Percentiles rank a stretch among this genome's conserved stretches.
phyloP scores from a whole-genome alignment of 306 rosid species.

The Biancaea sappan region DNA sequence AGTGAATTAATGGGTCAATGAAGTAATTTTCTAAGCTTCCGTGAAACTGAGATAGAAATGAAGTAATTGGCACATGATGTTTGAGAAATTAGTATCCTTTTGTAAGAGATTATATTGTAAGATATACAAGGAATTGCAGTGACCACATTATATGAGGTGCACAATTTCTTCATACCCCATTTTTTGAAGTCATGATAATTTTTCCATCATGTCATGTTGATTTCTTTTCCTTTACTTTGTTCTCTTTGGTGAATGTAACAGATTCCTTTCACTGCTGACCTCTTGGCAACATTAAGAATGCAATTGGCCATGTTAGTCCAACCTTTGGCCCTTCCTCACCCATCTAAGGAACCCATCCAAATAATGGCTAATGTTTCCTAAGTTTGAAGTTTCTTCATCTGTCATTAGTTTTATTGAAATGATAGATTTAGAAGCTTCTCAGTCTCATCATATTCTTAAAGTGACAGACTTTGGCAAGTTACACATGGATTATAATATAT shows the following conservation, averaged over 20 bases:
- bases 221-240: conserved; percentile 27
- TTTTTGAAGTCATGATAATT: conserved; percentile 15
- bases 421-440: too few relatives aligned
- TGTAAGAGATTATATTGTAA: conserved; percentile 59
- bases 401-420: conserved; percentile 14
- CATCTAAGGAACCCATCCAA: conserved; percentile 89
- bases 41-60: too few relatives aligned
- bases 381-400: conserved; percentile 26
- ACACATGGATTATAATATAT: too few relatives aligned
- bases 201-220: conserved; percentile 29
- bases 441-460: too few relatives aligned
- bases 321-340: conserved; percentile 93
- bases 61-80: neutral
- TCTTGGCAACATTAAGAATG: too few relatives aligned
- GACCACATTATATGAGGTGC: conserved; percentile 97
- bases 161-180: conserved; percentile 59
- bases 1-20: too few relatives aligned
- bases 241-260: too few relatives aligned
- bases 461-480: too few relatives aligned
- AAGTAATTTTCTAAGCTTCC: too few relatives aligned
- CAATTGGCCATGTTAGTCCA: conserved; percentile 92
- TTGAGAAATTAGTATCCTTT: conserved; percentile 25
- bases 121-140: conserved; percentile 92
- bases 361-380: conserved; percentile 41
- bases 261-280: too few relatives aligned